Base-by-base conservation (phyloP, 257 asterid genomes). In the Ajuga chamaepitys region DNA sequence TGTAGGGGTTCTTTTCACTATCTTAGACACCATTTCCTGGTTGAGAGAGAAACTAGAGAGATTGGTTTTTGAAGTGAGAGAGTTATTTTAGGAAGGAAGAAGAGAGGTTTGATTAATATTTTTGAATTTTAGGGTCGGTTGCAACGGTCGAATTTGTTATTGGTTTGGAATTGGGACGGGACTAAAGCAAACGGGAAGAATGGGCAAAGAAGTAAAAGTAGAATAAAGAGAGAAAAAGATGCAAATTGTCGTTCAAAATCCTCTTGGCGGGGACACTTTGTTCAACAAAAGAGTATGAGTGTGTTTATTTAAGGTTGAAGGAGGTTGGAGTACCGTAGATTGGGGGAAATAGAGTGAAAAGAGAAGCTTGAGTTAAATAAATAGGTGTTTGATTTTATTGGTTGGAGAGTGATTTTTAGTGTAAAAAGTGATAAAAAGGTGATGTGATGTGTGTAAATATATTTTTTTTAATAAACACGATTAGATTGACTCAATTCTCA, bases 1-100 rank as follows among this genome's bases (percentile, higher is more conserved):
- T 20, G 95, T 82, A 20, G 97, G 97, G 74, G 92, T 86, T 80
- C 81, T 88, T 62, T 78, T 93, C 18, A 81, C 80, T 26, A 80
- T 69, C 61, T 86, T 94, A 57, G 99, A 82, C 76, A 84, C 96
- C 96, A 86, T 86, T 75, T 66, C 46, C 34, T 26, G 56, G 46
- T 20, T 73, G 74, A 72, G 64, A 16, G 60, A 24, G 35, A 42
- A 42, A 14, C 22, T 28, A 8, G 25, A 16, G 71, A 48, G 42
- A 18, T 64, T 20, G 7, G 21, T 44, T 20, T n/a, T 25, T 3
- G 3, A 25, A 52, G 60, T 7, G 66, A 35, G 67, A 57, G 70
- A 56, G 8, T 11, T 51, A 42, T 30, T 11, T 5, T 1, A 13
- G 17, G 22, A 2, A 8, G 9, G 65, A 13, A 54, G 42, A 9